Conservation (phyloP, 495 filamentous ascomycete genomes). For the Trichoderma parareesei region DNA sequence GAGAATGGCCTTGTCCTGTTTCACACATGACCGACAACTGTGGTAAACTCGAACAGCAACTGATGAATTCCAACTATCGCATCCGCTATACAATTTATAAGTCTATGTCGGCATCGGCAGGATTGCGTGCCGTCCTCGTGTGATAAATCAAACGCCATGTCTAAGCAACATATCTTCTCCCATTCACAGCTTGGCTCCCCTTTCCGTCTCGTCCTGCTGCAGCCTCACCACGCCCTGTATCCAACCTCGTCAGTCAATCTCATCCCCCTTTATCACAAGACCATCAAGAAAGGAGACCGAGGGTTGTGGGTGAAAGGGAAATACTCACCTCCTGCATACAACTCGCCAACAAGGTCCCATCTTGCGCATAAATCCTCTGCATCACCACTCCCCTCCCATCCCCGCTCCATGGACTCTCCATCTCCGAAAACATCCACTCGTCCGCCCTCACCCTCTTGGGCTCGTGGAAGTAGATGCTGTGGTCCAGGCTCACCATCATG, state of each 20-base stretch:
- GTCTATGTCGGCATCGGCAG: no score
- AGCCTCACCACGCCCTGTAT: conserved; percentile 46
- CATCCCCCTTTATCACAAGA: neutral
- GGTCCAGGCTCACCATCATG: conserved; percentile 95
- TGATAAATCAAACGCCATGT: neutral
- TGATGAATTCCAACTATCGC: no score
- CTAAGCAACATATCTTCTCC: neutral
- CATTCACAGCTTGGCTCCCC: conserved; percentile 4
- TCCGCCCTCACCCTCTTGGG: conserved; percentile 72
- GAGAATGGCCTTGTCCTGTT: no score
- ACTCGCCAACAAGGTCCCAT: conserved; percentile 76
- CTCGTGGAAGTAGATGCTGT: conserved; percentile 91
- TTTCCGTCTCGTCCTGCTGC: conserved; percentile 25
- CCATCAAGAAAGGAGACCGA: neutral
- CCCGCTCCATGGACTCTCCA: conserved; percentile 88
- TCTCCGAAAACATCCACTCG: conserved; percentile 91
- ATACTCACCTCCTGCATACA: conserved; percentile 68
- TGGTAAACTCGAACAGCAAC: no score
- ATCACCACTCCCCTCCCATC: conserved; percentile 80
- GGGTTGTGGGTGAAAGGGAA: no score
- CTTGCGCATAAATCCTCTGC: conserved; percentile 78
- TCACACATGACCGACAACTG: no score
- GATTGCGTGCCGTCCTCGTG: neutral
- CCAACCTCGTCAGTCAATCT: neutral
- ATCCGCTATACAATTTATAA: no score